Percentiles rank a stretch among this genome's conserved stretches.
Conservation (phyloP, 129 eudicot species). For the Tagetes patula region DNA sequence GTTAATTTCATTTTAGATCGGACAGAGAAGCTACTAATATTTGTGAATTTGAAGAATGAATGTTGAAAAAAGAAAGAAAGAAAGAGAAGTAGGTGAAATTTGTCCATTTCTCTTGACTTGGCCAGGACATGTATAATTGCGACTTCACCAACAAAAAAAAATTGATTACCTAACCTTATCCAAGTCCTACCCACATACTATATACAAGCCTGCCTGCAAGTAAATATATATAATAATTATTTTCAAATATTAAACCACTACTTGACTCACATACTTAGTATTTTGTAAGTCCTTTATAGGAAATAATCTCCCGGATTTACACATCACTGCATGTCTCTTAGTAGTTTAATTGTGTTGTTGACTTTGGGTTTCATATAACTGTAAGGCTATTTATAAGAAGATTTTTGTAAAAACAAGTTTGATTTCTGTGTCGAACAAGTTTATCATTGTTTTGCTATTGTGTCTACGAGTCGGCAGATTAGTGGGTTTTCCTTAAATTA, state of each 20-base stretch:
- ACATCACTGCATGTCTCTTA: too few relatives aligned
- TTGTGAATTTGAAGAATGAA: background rate
- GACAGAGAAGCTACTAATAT: background rate
- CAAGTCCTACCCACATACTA: background rate
- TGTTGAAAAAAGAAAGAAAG: slow-evolving; percentile 3
- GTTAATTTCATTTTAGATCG: background rate
- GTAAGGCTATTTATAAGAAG: too few relatives aligned
- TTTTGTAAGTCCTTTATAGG: too few relatives aligned
- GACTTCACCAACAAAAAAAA: background rate
- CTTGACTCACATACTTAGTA: background rate
- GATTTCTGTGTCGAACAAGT: too few relatives aligned
- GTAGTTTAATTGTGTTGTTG: too few relatives aligned
- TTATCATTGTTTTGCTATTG: too few relatives aligned
- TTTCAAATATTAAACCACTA: background rate
- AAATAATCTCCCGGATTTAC: too few relatives aligned
- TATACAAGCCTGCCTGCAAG: background rate
- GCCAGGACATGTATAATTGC: slow-evolving; percentile 18
- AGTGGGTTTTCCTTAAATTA: too few relatives aligned
- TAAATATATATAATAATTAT: background rate
- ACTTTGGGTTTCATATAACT: too few relatives aligned
- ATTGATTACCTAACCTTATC: slow-evolving; percentile 26
- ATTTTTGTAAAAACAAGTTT: too few relatives aligned
- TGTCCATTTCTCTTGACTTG: slow-evolving; percentile 29
- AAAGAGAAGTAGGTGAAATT: slow-evolving; percentile 26
- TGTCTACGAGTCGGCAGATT: too few relatives aligned